Conservation (phyloP, 2,329 filamentous ascomycete genomes). For the Cordyceps cateniannulata region DNA sequence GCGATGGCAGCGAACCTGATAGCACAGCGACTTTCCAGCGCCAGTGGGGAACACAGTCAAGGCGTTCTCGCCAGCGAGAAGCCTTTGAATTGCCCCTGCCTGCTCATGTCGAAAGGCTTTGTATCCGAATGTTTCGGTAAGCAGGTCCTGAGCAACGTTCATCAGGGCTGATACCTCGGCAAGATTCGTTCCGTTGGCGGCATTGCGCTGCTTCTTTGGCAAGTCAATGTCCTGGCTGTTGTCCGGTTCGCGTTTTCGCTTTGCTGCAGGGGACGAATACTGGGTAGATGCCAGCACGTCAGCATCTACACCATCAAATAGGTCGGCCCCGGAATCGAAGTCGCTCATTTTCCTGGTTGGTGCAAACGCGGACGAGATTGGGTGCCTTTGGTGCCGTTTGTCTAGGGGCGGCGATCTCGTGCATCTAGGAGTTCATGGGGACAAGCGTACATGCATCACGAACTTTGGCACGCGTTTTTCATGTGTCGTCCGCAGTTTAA, state of each 20-base stretch:
- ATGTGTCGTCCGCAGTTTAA: not conserved
- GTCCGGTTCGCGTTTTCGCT: not conserved
- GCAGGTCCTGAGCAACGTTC: conserved; percentile 22
- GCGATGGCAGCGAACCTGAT: conserved; percentile 31
- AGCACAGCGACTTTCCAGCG: conserved; percentile 44
- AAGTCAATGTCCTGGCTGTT: not conserved
- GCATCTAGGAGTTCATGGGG: not conserved
- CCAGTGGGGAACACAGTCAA: conserved; percentile 42
- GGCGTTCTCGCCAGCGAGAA: conserved; percentile 33
- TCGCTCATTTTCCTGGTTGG: conserved; percentile 9
- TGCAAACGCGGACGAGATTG: not conserved
- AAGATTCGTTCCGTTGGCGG: not conserved
- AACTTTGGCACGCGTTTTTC: not conserved
- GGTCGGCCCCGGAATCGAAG: conserved; percentile 23
- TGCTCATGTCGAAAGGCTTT: conserved; percentile 39
- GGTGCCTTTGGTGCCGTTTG: not conserved
- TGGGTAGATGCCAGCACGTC: conserved; percentile 9
- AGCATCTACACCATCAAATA: conserved; percentile 19
- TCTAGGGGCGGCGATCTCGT: not conserved
- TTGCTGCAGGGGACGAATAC: not conserved
- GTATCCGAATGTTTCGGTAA: conserved; percentile 34
- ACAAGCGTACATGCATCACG: not conserved
- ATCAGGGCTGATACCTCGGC: not conserved
- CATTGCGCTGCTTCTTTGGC: not conserved
- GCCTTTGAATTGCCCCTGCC: conserved; percentile 31